Evolutionary conservation across 2,329 filamentous ascomycete genomes (phyloP).

Genomic region (Diaporthe amygdali): DNA sequence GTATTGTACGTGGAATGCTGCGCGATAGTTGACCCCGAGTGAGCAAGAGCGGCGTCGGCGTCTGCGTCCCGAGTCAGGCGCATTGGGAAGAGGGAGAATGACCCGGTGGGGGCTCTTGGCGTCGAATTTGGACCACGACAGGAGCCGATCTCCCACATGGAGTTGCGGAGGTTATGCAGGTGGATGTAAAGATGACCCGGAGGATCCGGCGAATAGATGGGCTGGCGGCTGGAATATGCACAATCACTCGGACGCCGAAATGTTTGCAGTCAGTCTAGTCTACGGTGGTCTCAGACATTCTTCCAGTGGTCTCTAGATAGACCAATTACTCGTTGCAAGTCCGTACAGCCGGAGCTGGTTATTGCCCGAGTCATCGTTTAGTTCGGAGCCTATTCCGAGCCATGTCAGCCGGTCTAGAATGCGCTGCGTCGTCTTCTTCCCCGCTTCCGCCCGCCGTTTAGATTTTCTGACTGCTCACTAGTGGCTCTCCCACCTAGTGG

Average conservation of each 20-base stretch:
- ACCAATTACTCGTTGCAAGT: neutral
- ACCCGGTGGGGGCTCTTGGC: neutral
- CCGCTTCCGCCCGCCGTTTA: neutral
- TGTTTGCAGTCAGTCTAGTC: neutral
- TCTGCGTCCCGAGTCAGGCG: neutral
- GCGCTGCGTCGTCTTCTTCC: neutral
- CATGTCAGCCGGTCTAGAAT: neutral
- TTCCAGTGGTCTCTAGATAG: neutral
- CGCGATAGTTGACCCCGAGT: neutral
- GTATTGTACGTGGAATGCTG: neutral
- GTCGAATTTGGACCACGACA: neutral
- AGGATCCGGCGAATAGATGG: neutral
- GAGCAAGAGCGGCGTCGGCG: neutral
- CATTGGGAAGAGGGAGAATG: neutral
- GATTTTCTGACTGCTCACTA: neutral
- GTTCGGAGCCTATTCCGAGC: neutral
- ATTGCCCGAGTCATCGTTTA: slow-evolving; percentile 1
- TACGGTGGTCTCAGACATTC: neutral
- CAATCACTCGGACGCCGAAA: neutral
- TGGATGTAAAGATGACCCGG: neutral
- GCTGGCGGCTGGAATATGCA: neutral
- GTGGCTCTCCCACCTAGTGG: neutral
- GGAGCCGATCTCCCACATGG: neutral
- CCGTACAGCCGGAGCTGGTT: neutral
- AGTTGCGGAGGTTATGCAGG: neutral